Evolutionary conservation across 1,284 basidiomycete species (phyloP).

Genomic region (Ceratobasidium sp.): DNA sequence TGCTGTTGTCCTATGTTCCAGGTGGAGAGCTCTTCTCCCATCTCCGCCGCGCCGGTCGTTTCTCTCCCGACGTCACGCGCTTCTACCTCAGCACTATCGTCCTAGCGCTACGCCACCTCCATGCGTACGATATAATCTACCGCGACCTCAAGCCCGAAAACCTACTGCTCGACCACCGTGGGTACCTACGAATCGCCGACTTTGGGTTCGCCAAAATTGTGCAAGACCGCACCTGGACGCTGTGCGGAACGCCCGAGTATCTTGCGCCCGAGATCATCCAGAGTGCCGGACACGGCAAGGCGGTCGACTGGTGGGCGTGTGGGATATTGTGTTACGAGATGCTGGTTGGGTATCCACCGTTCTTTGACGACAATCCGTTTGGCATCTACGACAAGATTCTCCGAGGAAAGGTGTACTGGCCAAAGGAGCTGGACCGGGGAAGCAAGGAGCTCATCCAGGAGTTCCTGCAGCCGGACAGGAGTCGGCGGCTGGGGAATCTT

Average conservation of each 20-base stretch:
- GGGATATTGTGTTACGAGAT: conserved; percentile 98
- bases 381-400: conserved; percentile 95
- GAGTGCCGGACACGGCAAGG: conserved; percentile 97
- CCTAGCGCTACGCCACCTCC: conserved; percentile 94
- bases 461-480: conserved; percentile 93
- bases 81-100: conserved; percentile 99
- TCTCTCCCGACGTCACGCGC: conserved; percentile 97
- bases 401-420: conserved; percentile 92
- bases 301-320: conserved; percentile 99
- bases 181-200: conserved; percentile 91
- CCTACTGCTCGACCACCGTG: conserved; percentile 92
- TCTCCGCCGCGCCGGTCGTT: conserved; percentile 89
- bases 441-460: conserved; percentile 82
- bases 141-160: conserved; percentile 99
- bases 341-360: conserved; percentile 84
- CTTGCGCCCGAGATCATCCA: conserved; percentile 95
- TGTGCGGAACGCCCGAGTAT: conserved; percentile 98
- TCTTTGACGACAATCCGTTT: conserved; percentile 73
- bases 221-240: conserved; percentile 98
- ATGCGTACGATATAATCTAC: conserved; percentile 98
- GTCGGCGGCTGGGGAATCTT: conserved; percentile 93
- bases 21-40: conserved; percentile 98
- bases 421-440: conserved; percentile 79
- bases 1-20: conserved; percentile 98
- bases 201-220: conserved; percentile 99